Evolutionary conservation across 148 eudicot genomes (phyloP).

Genomic region (Diospyros kaki): DNA sequence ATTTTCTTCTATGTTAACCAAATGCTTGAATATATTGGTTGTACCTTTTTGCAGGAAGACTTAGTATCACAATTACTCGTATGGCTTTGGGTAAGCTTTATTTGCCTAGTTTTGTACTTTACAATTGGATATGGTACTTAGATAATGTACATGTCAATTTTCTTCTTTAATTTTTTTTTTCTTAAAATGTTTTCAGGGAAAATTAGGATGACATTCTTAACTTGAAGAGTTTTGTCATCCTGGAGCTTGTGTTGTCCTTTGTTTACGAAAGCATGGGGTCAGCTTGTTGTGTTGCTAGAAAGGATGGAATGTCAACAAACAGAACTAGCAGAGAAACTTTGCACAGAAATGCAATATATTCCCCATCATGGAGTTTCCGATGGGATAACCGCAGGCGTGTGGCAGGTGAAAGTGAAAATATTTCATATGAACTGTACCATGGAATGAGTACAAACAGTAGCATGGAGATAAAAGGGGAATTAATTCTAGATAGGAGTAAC

Average conservation of each 20-base stretch:
- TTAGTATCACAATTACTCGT: background rate
- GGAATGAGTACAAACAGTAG: constrained; percentile 26
- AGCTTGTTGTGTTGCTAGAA: constrained; percentile 53
- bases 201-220: constrained; percentile 3
- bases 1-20: background rate
- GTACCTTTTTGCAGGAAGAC: constrained; percentile 1
- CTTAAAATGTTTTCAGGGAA: background rate
- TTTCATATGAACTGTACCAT: constrained; percentile 16
- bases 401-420: constrained; percentile 37
- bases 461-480: constrained; percentile 27
- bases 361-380: constrained; percentile 56
- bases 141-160: background rate
- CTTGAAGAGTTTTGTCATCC: constrained; percentile 4
- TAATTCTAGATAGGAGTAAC: constrained; percentile 9
- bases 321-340: constrained; percentile 27
- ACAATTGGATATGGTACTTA: background rate
- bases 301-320: constrained; percentile 27
- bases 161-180: background rate
- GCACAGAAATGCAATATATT: constrained; percentile 30
- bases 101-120: background rate
- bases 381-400: constrained; percentile 48
- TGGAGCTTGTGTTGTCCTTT: constrained; percentile 11
- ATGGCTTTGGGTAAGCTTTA: background rate
- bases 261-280: constrained; percentile 37
- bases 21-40: background rate